Percentiles rank a stretch among this genome's conserved stretches.
These are phyloP conservation scores for Backusella parvicylindrica DNA, from an alignment of 192 early-diverging fungal genomes.

Conservation along the genomic window DNA sequence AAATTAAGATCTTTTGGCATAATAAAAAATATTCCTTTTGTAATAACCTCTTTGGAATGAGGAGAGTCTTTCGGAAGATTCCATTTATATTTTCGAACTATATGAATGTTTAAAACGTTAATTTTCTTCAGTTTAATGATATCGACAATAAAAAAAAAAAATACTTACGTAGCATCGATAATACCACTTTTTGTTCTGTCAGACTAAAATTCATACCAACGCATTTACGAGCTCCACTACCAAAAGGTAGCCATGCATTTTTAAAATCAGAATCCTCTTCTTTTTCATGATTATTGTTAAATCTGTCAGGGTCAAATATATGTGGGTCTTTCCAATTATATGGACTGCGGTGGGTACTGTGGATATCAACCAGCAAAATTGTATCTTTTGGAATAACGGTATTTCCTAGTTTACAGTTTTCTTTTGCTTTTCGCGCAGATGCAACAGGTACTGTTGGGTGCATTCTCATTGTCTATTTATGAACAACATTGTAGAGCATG, in stretches of 20 bases:
- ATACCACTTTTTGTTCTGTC: conserved; percentile 51
- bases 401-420: conserved; percentile 2
- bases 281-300: background rate
- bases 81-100: conserved; percentile 22
- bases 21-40: conserved; percentile 1
- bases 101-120: background rate
- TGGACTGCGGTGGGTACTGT: conserved; percentile 9
- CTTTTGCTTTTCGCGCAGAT: background rate
- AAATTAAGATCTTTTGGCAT: background rate
- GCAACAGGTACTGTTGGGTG: background rate
- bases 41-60: conserved; percentile 10
- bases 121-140: background rate
- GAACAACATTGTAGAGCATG: background rate
- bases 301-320: conserved; percentile 19
- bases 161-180: conserved; percentile 39
- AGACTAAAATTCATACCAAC: conserved; percentile 64
- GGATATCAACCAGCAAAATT: background rate
- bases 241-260: conserved; percentile 54
- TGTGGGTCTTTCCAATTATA: conserved; percentile 13
- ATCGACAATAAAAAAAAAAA: background rate
- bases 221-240: conserved; percentile 55
- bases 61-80: conserved; percentile 9
- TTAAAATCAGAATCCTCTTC: background rate
- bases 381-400: conserved; percentile 17
- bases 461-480: conserved; percentile 11